These are phyloP conservation scores for Mycena rosella DNA, from an alignment of 768 basidiomycete species.

Conservation along the genomic window DNA sequence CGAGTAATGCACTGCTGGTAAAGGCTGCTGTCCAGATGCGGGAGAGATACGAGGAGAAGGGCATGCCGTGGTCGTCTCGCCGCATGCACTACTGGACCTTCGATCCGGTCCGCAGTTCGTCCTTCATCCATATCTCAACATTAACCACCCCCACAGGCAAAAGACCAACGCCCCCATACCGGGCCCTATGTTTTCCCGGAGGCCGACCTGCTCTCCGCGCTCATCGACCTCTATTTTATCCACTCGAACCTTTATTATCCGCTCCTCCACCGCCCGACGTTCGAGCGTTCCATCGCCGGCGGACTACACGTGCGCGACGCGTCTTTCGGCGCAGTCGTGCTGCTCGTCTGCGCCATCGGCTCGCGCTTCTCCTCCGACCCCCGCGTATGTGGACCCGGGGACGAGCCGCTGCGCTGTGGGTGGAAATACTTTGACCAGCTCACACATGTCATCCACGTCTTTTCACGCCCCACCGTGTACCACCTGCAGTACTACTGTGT, in stretches of 20 bases:
- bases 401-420: slow-evolving; percentile 56
- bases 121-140: too few species aligned
- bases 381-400: slow-evolving; percentile 50
- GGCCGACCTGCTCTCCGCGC: slow-evolving; percentile 59
- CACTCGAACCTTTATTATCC: slow-evolving; percentile 69
- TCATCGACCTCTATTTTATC: slow-evolving; percentile 77
- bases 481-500: slow-evolving; percentile 3
- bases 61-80: slow-evolving; percentile 1
- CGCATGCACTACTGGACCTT: slow-evolving; percentile 21
- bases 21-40: slow-evolving; percentile 11
- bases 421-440: slow-evolving; percentile 81
- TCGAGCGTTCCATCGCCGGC: slow-evolving; percentile 63
- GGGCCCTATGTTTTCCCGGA: slow-evolving; percentile 60
- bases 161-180: background rate
- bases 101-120: background rate
- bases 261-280: slow-evolving; percentile 78
- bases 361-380: slow-evolving; percentile 70
- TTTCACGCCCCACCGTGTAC: background rate
- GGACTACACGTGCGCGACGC: slow-evolving; percentile 58
- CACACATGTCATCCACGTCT: background rate
- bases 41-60: slow-evolving; percentile 1
- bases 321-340: slow-evolving; percentile 68
- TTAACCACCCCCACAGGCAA: background rate
- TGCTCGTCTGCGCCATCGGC: slow-evolving; percentile 80
- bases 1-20: slow-evolving; percentile 18